Evolutionary conservation across 78 protist genomes (phyloP).

Genomic region (Speleostelium caveatum): DNA sequence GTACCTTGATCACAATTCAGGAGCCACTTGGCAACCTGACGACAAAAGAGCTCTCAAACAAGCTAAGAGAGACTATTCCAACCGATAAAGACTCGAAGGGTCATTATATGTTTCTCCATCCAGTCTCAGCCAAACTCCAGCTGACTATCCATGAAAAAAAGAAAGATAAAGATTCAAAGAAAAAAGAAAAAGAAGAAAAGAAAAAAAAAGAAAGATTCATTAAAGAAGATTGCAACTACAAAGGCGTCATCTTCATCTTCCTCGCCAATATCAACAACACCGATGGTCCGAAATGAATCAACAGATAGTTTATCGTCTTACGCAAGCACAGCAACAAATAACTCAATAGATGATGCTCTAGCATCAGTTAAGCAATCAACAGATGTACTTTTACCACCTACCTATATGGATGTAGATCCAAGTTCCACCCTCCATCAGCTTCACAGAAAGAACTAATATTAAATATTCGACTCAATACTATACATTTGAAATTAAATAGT

Average conservation of each 20-base stretch:
- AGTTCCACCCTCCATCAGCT: not conserved
- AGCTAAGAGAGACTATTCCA: conserved; percentile 47
- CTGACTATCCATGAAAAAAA: conserved; percentile 39
- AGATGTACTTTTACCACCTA: conserved; percentile 14
- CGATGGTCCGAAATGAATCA: no score
- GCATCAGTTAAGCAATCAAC: not conserved
- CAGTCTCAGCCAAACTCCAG: conserved; percentile 21
- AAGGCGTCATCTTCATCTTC: no score
- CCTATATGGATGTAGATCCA: conserved; percentile 46
- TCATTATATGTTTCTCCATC: conserved; percentile 64
- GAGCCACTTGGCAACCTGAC: conserved; percentile 17
- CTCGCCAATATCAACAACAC: no score
- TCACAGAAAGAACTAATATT: conserved; percentile 29
- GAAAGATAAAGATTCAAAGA: conserved; percentile 4
- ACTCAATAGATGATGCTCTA: not conserved
- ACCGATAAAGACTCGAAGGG: conserved; percentile 1
- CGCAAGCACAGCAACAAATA: not conserved
- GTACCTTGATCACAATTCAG: conserved; percentile 40
- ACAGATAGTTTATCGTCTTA: not conserved
- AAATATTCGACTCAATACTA: conserved; percentile 43
- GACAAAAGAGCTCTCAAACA: conserved; percentile 24
- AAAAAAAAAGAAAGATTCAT: not conserved
- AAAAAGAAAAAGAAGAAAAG: not conserved
- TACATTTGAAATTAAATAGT: conserved; percentile 27
- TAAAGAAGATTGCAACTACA: no score